Percentiles rank a stretch among this genome's conserved stretches.
Conservation (phyloP, 1,139 yeast genomes). For the Zygosaccharomyces sapae region DNA sequence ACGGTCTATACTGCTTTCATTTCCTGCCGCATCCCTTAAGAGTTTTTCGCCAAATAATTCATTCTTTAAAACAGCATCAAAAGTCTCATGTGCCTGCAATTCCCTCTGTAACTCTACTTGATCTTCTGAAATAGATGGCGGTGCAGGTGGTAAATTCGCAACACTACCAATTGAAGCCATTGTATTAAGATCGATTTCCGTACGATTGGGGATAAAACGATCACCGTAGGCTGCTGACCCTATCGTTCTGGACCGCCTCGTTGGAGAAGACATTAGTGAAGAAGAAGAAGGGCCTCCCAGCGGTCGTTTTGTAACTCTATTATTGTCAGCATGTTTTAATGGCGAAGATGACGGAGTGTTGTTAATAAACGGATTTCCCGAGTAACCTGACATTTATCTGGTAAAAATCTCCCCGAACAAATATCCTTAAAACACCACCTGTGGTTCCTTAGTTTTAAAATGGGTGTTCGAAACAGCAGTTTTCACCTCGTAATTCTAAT, state of each 20-base stretch:
- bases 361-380: constrained; percentile 32
- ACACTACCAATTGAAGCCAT: constrained; percentile 63
- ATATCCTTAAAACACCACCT: neutral
- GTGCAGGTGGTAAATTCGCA: constrained; percentile 37
- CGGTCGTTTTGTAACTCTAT: constrained; percentile 26
- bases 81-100: constrained; percentile 82
- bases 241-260: constrained; percentile 30
- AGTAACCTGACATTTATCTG: constrained; percentile 15
- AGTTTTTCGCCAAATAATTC: constrained; percentile 88
- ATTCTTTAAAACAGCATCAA: constrained; percentile 78
- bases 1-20: constrained; percentile 31
- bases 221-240: constrained; percentile 52
- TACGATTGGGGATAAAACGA: constrained; percentile 79
- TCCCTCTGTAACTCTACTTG: constrained; percentile 66
- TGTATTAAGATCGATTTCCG: constrained; percentile 83
- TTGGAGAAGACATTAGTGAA: constrained; percentile 31
- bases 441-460: too few relatives aligned
- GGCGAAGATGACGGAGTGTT: constrained; percentile 36
- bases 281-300: constrained; percentile 23
- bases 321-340: constrained; percentile 18
- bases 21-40: constrained; percentile 24
- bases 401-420: neutral
- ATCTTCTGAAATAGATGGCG: constrained; percentile 41
- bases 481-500: too few relatives aligned
- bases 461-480: too few relatives aligned